phyloP scores from a whole-genome alignment of 2,329 filamentous ascomycete genomes.

The Sarocladium brachiariae region DNA sequence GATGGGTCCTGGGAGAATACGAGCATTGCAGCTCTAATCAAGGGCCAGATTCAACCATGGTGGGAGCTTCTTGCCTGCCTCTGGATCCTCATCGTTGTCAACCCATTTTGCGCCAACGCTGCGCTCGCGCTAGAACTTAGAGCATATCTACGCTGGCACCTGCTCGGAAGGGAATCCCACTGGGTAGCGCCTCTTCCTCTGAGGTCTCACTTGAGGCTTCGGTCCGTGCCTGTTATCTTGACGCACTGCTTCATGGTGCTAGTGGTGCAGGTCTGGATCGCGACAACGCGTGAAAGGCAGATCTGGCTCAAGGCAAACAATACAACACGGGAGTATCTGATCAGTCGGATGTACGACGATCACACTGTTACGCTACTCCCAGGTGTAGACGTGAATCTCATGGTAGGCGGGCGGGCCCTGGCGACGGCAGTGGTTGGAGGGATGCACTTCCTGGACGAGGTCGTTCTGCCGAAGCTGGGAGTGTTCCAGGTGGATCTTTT shows the following conservation, averaged over 20 bases:
- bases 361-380: conserved; percentile 9
- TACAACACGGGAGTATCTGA: conserved; percentile 22
- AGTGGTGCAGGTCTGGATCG: conserved; percentile 15
- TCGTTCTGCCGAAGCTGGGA: neutral
- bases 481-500: neutral
- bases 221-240: conserved; percentile 8
- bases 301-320: conserved; percentile 26
- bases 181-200: neutral
- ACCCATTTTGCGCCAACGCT: neutral
- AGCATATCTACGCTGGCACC: neutral
- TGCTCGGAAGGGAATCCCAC: neutral
- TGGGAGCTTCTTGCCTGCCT: conserved; percentile 1
- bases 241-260: conserved; percentile 12
- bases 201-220: neutral
- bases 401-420: neutral
- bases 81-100: neutral
- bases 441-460: conserved; percentile 11
- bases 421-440: neutral
- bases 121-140: neutral
- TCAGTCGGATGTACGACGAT: conserved; percentile 13
- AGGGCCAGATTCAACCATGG: neutral
- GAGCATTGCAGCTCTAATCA: neutral
- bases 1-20: neutral
- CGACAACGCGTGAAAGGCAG: conserved; percentile 16
- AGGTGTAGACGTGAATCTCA: conserved; percentile 10